These are phyloP conservation scores for Leishmania tropica DNA, from an alignment of 208 protist species.

Conservation along the genomic window DNA sequence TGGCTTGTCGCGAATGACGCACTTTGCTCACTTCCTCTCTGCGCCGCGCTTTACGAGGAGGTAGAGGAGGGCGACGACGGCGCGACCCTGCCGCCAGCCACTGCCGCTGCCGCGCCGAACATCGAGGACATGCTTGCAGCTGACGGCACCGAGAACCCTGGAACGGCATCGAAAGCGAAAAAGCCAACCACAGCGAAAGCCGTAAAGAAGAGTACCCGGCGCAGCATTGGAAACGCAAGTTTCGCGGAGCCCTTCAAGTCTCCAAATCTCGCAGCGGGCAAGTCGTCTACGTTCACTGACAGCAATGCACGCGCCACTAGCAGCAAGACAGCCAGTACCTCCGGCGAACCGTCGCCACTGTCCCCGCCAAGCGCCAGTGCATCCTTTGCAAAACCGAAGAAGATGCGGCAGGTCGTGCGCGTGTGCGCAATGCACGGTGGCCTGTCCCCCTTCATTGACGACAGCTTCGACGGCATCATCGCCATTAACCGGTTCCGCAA, in stretches of 20 bases:
- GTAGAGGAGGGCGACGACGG: constrained; percentile 8
- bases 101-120: neutral
- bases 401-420: constrained; percentile 39
- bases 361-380: constrained; percentile 2
- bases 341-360: neutral
- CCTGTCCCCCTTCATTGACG: constrained; percentile 96
- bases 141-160: neutral
- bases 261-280: neutral
- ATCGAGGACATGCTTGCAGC: neutral
- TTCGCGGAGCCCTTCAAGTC: neutral
- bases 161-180: neutral
- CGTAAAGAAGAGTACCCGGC: neutral
- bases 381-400: constrained; percentile 6
- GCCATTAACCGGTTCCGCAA: constrained; percentile 92
- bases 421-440: constrained; percentile 99
- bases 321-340: neutral
- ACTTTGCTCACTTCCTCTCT: constrained; percentile 85
- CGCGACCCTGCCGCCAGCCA: neutral
- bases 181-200: neutral
- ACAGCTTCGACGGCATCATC: constrained; percentile 95
- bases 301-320: neutral
- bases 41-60: constrained; percentile 95
- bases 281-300: neutral
- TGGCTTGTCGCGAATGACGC: constrained; percentile 76
- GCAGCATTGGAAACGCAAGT: neutral